These are phyloP conservation scores for Saccharomycopsis babjevae DNA, from an alignment of 805 yeast genomes.

Conservation along the genomic window DNA sequence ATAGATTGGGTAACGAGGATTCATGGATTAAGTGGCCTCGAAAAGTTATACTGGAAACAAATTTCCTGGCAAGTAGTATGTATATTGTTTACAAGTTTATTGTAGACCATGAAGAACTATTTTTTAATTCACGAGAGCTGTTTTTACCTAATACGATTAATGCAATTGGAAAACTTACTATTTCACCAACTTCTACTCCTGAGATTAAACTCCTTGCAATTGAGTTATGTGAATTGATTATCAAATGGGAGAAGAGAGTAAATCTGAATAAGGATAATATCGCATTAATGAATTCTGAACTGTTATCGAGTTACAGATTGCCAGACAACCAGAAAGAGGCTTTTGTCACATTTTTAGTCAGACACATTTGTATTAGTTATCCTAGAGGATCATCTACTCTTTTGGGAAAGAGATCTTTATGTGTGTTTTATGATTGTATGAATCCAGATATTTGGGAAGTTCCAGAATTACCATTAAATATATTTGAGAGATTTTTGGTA, in stretches of 20 bases:
- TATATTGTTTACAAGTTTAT: constrained; percentile 89
- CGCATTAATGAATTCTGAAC: constrained; percentile 28
- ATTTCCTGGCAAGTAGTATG: constrained; percentile 49
- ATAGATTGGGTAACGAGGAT: constrained; percentile 40
- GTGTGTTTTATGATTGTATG: constrained; percentile 62
- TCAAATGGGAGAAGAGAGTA: constrained; percentile 72
- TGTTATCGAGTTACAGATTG: constrained; percentile 34
- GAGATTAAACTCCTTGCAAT: constrained; percentile 83
- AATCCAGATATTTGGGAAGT: constrained; percentile 77
- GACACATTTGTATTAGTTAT: constrained; percentile 80
- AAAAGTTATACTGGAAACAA: constrained; percentile 80
- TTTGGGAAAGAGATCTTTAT: constrained; percentile 70
- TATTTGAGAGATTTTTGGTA: constrained; percentile 79
- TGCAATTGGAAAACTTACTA: constrained; percentile 84
- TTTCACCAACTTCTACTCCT: constrained; percentile 61
- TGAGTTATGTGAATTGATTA: constrained; percentile 76
- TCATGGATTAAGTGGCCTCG: constrained; percentile 94
- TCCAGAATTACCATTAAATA: constrained; percentile 73
- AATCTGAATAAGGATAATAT: constrained; percentile 23
- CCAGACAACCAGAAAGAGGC: constrained; percentile 82
- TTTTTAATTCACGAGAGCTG: constrained; percentile 81
- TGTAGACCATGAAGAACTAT: constrained; percentile 75
- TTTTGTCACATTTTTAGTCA: constrained; percentile 75
- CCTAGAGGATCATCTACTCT: constrained; percentile 79
- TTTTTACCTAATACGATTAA: constrained; percentile 82